Evolutionary conservation across 2,329 filamentous ascomycete genomes (phyloP).

Genomic region (Fusarium decemcellulare): DNA sequence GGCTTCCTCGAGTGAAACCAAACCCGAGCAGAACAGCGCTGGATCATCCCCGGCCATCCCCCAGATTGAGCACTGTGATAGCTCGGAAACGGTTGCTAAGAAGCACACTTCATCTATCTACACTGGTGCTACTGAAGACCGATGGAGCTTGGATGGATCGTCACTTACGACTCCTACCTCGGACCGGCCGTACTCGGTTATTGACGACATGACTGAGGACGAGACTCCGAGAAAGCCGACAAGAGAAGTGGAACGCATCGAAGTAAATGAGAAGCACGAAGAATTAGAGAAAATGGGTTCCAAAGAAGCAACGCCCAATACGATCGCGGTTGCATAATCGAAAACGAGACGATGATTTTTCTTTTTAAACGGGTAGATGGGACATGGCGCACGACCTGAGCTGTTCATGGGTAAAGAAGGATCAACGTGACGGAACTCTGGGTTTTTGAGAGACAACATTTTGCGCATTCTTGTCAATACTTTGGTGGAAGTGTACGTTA

Average conservation of each 20-base stretch:
- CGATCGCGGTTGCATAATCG: slow-evolving; percentile 46
- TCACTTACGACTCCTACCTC: slow-evolving; percentile 57
- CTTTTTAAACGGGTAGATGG: slow-evolving; percentile 39
- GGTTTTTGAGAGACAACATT: slow-evolving; percentile 39
- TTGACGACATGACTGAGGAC: slow-evolving; percentile 50
- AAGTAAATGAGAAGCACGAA: slow-evolving; percentile 43
- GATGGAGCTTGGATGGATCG: slow-evolving; percentile 55
- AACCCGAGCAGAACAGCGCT: slow-evolving; percentile 23
- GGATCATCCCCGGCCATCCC: slow-evolving; percentile 27
- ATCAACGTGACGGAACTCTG: slow-evolving; percentile 22
- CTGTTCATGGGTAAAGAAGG: slow-evolving; percentile 39
- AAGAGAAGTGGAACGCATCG: slow-evolving; percentile 41
- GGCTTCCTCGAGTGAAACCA: slow-evolving; percentile 7
- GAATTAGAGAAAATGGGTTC: slow-evolving; percentile 41
- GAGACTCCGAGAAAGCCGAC: slow-evolving; percentile 50
- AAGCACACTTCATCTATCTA: slow-evolving; percentile 57
- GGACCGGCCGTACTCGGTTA: slow-evolving; percentile 52
- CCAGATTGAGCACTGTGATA: slow-evolving; percentile 43
- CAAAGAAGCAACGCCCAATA: slow-evolving; percentile 44
- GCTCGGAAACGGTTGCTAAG: slow-evolving; percentile 48
- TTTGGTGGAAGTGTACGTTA: slow-evolving; percentile 45
- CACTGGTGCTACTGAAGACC: slow-evolving; percentile 55
- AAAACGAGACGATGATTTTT: slow-evolving; percentile 34
- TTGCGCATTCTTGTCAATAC: slow-evolving; percentile 47
- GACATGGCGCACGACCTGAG: slow-evolving; percentile 39